Evolutionary conservation across 495 filamentous ascomycete species (phyloP), one percentile per base, ranked within the genome.

Genomic region (Penicillium cosmopolitanum): DNA sequence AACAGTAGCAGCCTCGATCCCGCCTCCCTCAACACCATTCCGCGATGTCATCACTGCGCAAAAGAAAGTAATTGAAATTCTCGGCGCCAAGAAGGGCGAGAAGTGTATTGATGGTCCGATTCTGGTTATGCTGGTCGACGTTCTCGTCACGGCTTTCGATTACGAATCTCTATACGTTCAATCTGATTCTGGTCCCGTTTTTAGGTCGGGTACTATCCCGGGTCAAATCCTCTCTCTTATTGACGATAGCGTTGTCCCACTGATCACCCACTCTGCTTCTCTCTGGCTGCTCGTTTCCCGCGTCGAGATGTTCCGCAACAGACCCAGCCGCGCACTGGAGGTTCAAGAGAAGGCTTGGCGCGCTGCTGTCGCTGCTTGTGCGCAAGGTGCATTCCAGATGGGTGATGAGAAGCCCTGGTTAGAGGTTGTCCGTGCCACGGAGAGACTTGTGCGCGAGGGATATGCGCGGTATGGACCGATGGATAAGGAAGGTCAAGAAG

Each of bases 321-420:
- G 85, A 28, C 92, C 88, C 4, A 73, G 73, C 0, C 85, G 86
- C 23, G 89, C 93, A 3, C 75, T 98, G 1, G 89, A 89, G 23
- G 90, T 89, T 0, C 84, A 93, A 2, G 95, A 98, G 78, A 92
- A 90, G 68, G 91, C 90, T 2, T 98, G 93, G 92, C 83, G 95
- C 0, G 85, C 77, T n/a, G 71, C 75, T 3, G 65, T 88, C 3
- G 80, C 83, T 1, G 69, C 84, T 34, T 83, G 80, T 46, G 77
- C 70, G 9, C 77, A 78, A 61, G 77, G 74, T 25, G 75, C 75
- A 31, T 77, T 76, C 67, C 77, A 80, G 65, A 79, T 80, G 75
- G 76, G 73, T 18, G 77, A 81, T 51, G 74, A 80, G 66, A 73
- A 75, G 66, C 70, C 64, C 34, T 82, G 82, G 79, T 63, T 72